A percentile compares a stretch with the other conserved stretches of the same genome.
phyloP scores from a whole-genome alignment of 495 filamentous ascomycete genomes.

The Oidiodendron maius region DNA sequence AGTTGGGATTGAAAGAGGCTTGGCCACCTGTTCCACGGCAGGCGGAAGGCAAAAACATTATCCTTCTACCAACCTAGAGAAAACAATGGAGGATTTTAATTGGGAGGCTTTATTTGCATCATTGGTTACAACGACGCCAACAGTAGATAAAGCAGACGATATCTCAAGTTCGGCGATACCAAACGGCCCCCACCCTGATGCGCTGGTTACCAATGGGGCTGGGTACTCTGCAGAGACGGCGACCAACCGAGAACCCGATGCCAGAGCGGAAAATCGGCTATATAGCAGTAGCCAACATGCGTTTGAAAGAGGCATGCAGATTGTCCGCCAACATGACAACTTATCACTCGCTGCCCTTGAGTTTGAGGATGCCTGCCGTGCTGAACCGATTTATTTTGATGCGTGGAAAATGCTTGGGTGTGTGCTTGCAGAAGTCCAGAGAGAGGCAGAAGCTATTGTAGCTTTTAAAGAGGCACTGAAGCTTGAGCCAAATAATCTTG shows the following conservation, averaged over 20 bases:
- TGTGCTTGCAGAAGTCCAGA: slow-evolving; percentile 96
- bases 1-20: not conserved
- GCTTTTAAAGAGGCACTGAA: slow-evolving; percentile 89
- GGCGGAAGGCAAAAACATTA: not conserved
- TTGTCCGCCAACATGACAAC: slow-evolving; percentile 88
- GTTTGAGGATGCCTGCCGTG: slow-evolving; percentile 94
- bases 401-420: slow-evolving; percentile 89
- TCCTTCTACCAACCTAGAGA: not conserved
- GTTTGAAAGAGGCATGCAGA: slow-evolving; percentile 83
- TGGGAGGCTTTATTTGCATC: not conserved
- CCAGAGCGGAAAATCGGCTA: slow-evolving; percentile 69
- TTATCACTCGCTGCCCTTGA: slow-evolving; percentile 89
- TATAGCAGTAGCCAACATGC: slow-evolving; percentile 69
- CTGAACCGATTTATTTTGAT: slow-evolving; percentile 77
- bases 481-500: slow-evolving; percentile 76
- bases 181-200: too few species aligned
- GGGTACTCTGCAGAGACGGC: too few species aligned
- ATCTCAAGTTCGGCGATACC: too few species aligned
- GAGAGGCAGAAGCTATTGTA: slow-evolving; percentile 91
- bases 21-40: not conserved
- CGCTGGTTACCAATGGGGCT: too few species aligned
- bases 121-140: not conserved
- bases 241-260: slow-evolving; percentile 79
- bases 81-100: not conserved
- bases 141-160: too few species aligned